A percentile compares a stretch with the other conserved stretches of the same genome.
phyloP scores from a whole-genome alignment of 768 basidiomycete genomes.

The Calocybe cyanea region DNA sequence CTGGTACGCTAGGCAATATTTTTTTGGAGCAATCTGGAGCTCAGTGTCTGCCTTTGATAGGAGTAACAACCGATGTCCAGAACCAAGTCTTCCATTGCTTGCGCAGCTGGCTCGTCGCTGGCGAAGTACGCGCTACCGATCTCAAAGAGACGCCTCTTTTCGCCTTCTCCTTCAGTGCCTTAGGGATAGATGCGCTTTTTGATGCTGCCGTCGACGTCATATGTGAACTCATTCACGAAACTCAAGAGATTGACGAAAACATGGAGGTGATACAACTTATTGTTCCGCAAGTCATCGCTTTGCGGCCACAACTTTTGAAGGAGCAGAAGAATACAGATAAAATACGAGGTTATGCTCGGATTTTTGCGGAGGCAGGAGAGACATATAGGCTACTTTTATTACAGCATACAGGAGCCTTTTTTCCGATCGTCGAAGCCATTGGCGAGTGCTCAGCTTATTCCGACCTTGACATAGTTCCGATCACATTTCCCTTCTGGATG shows the following conservation, averaged over 20 bases:
- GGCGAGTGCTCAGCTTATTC: slow-evolving; percentile 88
- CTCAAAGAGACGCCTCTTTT: slow-evolving; percentile 80
- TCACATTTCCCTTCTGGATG: slow-evolving; percentile 99
- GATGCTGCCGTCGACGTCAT: slow-evolving; percentile 89
- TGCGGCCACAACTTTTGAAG: slow-evolving; percentile 59
- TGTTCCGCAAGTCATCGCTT: slow-evolving; percentile 77
- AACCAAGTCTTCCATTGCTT: slow-evolving; percentile 80
- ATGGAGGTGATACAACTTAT: slow-evolving; percentile 85
- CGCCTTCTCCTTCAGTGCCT: slow-evolving; percentile 76
- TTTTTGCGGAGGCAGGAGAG: slow-evolving; percentile 97
- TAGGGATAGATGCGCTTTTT: slow-evolving; percentile 83
- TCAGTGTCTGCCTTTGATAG: slow-evolving; percentile 36
- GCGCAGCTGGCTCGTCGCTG: slow-evolving; percentile 83
- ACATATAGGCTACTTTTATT: slow-evolving; percentile 87
- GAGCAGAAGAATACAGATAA: slow-evolving; percentile 79
- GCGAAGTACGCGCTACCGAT: slow-evolving; percentile 65
- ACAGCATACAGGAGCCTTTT: slow-evolving; percentile 88
- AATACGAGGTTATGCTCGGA: slow-evolving; percentile 83
- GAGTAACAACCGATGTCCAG: slow-evolving; percentile 77
- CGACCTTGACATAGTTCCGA: slow-evolving; percentile 93
- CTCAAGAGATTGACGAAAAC: slow-evolving; percentile 94
- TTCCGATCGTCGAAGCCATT: slow-evolving; percentile 93
- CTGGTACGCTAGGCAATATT: slow-evolving; percentile 50
- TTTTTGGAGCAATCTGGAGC: neutral
- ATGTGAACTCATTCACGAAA: slow-evolving; percentile 96